A percentile compares a stretch with the other conserved stretches of the same genome.
Conservation (phyloP, 306 rosid species). For the Quercus berberidifolia region DNA sequence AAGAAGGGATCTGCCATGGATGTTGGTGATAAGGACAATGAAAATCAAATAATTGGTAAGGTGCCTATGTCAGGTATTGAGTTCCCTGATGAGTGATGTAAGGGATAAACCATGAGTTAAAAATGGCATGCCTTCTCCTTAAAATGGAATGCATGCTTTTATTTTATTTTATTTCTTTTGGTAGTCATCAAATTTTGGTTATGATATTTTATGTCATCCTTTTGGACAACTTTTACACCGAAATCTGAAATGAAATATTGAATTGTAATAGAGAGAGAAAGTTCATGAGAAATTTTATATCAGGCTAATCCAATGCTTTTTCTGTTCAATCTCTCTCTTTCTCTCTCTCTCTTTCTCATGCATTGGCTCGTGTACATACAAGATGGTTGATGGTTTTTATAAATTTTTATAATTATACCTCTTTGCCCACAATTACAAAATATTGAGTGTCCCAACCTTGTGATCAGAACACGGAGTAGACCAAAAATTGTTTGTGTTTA, state of each 20-base stretch:
- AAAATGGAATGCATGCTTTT: not conserved
- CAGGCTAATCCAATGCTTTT: not conserved
- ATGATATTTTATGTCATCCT: not conserved
- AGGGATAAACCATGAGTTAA: not conserved
- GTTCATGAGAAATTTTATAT: not conserved
- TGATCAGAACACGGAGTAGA: no score
- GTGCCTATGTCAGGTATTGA: conserved; percentile 40
- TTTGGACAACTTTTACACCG: not conserved
- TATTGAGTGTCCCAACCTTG: no score
- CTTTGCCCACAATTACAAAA: no score
- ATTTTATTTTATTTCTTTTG: not conserved
- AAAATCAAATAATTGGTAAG: conserved; percentile 18
- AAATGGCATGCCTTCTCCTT: not conserved
- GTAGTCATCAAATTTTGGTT: not conserved
- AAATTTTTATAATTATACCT: no score
- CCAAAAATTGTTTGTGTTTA: no score
- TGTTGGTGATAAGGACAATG: conserved; percentile 38
- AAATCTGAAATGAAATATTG: not conserved
- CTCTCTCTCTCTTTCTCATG: not conserved
- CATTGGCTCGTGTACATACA: no score
- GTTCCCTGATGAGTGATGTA: conserved; percentile 20
- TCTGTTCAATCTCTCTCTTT: not conserved
- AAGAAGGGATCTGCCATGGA: conserved; percentile 58
- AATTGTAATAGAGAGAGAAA: not conserved
- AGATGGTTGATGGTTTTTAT: no score